phyloP scores from a whole-genome alignment of 768 basidiomycete genomes.

The Kwoniella sp. region DNA sequence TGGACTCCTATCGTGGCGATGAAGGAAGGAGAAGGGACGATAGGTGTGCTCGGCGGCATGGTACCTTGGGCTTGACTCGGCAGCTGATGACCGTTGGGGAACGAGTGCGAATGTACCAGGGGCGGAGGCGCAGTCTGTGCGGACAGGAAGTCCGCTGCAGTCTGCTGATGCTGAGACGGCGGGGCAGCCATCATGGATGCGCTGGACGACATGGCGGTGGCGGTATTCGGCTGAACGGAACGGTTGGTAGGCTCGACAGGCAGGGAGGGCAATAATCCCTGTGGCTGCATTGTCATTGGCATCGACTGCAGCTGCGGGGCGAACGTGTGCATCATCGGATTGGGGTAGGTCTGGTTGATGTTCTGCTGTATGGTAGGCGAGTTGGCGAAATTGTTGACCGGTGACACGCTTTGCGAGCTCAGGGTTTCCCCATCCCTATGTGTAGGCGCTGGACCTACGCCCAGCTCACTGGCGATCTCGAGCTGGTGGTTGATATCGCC shows the following conservation, averaged over 20 bases:
- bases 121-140: conserved; percentile 28
- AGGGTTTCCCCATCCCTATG: conserved; percentile 23
- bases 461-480: conserved; percentile 38
- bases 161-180: not conserved
- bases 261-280: conserved; percentile 20
- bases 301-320: conserved; percentile 1
- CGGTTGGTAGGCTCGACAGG: conserved; percentile 20
- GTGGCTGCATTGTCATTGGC: conserved; percentile 4
- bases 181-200: not conserved
- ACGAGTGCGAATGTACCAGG: conserved; percentile 49
- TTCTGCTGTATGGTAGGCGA: conserved; percentile 6
- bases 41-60: conserved; percentile 29
- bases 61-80: conserved; percentile 37
- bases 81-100: conserved; percentile 46
- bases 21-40: conserved; percentile 29
- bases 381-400: conserved; percentile 11
- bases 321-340: not conserved
- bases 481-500: conserved; percentile 44
- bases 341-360: not conserved
- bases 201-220: conserved; percentile 8
- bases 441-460: conserved; percentile 30
- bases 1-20: conserved; percentile 25
- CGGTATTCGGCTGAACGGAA: conserved; percentile 15
- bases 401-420: conserved; percentile 24
- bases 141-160: not conserved